Evolutionary conservation across 164 flowering plant species (phyloP).

Genomic region (Platanus orientalis): DNA sequence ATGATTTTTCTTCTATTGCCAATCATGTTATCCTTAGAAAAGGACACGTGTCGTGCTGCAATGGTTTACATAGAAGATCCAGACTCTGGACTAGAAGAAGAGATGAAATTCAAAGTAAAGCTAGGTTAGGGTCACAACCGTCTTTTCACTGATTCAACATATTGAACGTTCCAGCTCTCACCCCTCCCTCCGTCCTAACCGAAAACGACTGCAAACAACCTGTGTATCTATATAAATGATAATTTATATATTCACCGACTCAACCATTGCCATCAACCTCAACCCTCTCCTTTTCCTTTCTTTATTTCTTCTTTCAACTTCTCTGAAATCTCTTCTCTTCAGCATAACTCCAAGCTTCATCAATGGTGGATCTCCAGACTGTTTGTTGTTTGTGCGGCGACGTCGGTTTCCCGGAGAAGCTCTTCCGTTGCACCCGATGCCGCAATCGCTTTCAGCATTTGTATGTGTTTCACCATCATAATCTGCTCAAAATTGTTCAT

Average conservation of each 20-base stretch:
- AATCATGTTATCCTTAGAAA: too few relatives aligned
- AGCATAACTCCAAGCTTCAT: constrained; percentile 1
- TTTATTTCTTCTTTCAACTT: background rate
- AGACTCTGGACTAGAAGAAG: too few relatives aligned
- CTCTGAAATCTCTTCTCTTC: too few relatives aligned
- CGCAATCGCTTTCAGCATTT: constrained; percentile 80
- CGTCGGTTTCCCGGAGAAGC: constrained; percentile 85
- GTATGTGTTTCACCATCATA: constrained; percentile 39
- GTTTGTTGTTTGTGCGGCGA: constrained; percentile 99
- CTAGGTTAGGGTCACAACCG: background rate
- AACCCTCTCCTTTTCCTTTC: constrained; percentile 2
- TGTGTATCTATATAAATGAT: constrained; percentile 5
- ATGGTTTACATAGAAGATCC: too few relatives aligned
- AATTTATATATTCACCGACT: constrained; percentile 34
- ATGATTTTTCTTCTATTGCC: too few relatives aligned
- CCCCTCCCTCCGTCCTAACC: constrained; percentile 27
- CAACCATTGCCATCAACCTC: constrained; percentile 15
- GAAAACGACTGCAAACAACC: constrained; percentile 74
- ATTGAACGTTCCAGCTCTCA: too few relatives aligned
- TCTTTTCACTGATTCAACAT: background rate
- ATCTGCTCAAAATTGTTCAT: background rate
- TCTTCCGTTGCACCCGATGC: constrained; percentile 87
- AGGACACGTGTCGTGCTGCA: too few relatives aligned
- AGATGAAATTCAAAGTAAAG: too few relatives aligned
- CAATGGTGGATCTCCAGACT: constrained; percentile 72